Base-by-base conservation (phyloP, 208 protist species). In the Wallacemonas sp. region DNA sequence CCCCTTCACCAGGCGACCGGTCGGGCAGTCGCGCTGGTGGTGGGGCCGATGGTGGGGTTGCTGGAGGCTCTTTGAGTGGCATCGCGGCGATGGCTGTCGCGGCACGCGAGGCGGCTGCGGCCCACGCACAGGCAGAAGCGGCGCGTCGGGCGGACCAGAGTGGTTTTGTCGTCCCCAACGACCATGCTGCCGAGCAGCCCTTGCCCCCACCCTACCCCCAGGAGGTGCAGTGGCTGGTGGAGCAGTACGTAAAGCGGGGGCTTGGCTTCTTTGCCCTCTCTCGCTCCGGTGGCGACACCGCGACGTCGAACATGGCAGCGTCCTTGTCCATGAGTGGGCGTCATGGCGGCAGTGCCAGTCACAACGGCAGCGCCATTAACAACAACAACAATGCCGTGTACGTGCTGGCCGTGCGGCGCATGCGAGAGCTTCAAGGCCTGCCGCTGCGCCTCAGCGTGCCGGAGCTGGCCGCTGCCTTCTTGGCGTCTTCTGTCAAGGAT, bases 161-260 rank as follows among this genome's bases (percentile, higher is more conserved):
- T 9, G 21, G 22, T 0, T 61, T 65, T 15, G 47, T 61, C 22
- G 47, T 78, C 51, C 70, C 72, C n/a, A 49, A 66, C 26, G 66
- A 78, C 51, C 75, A 79, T 55, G 55, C 65, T 26, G 46, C 76
- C 41, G 73, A 83, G 63, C 66, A 63, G 19, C 62, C 21, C 42
- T 55, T 53, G 0, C 58, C n/a, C 28, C 60, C 38, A 33, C 70
- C 74, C 6, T 68, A 62, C 39, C 78, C 59, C n/a, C 58, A 83
- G 55, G 79, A 89, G 53, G 61, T 80, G 12, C 51, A 75, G 19
- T 80, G 72, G 74, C 14, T 85, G 2, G 77, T 82, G 41, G 58
- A 70, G 58, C 68, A 83, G 39, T 89, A 81, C 66, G 64, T 89
- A 21, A 72, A 77, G 61, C 72, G 70, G 55, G 71, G 73, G 6